Evolutionary conservation across 352 stramenopile genomes (phyloP).

Genomic region (Hyaloperonospora brassicae): DNA sequence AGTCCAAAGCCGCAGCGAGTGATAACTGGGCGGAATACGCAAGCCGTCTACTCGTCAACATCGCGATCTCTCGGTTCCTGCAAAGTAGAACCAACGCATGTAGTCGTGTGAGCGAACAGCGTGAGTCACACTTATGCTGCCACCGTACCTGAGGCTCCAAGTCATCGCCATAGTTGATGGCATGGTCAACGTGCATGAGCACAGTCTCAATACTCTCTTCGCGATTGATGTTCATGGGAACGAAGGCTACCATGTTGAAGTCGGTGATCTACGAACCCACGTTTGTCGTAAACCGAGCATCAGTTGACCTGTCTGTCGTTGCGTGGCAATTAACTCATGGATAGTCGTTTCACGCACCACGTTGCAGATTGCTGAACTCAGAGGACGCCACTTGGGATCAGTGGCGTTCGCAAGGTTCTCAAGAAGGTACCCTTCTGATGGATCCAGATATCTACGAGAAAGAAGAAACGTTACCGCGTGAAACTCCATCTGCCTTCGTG

Average conservation of each 20-base stretch:
- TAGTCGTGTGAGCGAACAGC: conserved; percentile 2
- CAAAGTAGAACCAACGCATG: conserved; percentile 4
- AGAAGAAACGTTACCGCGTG: conserved; percentile 8
- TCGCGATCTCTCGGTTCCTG: conserved; percentile 71
- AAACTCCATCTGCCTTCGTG: conserved; percentile 1
- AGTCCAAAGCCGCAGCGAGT: not conserved
- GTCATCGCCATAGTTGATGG: conserved; percentile 96
- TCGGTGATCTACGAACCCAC: conserved; percentile 72
- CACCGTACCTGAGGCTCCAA: conserved; percentile 76
- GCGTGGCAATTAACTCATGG: not conserved
- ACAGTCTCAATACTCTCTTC: conserved; percentile 96
- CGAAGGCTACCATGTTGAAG: conserved; percentile 96
- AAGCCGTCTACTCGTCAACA: conserved; percentile 25
- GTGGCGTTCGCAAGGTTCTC: conserved; percentile 75
- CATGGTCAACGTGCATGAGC: conserved; percentile 91
- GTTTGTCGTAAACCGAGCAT: not conserved
- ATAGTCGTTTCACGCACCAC: conserved; percentile 41
- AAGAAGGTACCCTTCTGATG: conserved; percentile 74
- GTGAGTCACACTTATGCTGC: not conserved
- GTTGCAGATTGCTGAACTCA: conserved; percentile 80
- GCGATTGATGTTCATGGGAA: conserved; percentile 95
- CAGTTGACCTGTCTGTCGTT: conserved; percentile 8
- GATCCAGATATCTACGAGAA: conserved; percentile 58
- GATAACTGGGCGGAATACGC: not conserved
- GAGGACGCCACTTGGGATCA: conserved; percentile 74